phyloP scores from a whole-genome alignment of 352 stramenopile species.

The Globisporangium apiculatum region DNA sequence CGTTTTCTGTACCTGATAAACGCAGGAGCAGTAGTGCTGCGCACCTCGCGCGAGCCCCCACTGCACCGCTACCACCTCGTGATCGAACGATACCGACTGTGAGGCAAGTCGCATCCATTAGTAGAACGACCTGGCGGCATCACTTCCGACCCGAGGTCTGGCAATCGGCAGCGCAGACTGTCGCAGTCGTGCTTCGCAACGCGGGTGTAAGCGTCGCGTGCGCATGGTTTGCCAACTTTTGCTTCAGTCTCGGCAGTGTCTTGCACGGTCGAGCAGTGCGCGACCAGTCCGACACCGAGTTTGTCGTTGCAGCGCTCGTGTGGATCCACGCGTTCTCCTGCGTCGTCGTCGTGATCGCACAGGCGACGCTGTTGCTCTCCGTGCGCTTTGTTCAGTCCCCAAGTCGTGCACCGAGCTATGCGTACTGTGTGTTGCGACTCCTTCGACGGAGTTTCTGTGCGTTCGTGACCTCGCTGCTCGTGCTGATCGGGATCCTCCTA shows the following conservation, averaged over 20 bases:
- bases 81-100: too few species aligned
- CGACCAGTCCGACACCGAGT: constrained; percentile 11
- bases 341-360: constrained; percentile 17
- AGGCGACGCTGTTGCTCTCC: constrained; percentile 17
- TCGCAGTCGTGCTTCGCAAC: constrained; percentile 17
- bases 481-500: not conserved
- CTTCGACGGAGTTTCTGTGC: not conserved
- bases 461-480: constrained; percentile 1
- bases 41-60: too few species aligned
- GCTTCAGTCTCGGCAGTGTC: constrained; percentile 21
- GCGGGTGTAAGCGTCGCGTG: constrained; percentile 15
- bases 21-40: too few species aligned
- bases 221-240: constrained; percentile 19
- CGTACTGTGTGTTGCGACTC: constrained; percentile 13
- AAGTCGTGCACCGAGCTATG: constrained; percentile 7
- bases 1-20: too few species aligned
- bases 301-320: constrained; percentile 18
- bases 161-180: not conserved
- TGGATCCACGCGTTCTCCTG: constrained; percentile 23
- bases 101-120: too few species aligned
- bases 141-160: not conserved
- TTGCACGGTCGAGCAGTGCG: constrained; percentile 13
- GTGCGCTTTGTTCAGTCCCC: constrained; percentile 15
- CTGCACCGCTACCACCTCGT: too few species aligned
- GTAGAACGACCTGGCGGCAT: not conserved